Evolutionary conservation across 495 filamentous ascomycete species (phyloP), one percentile per base, ranked within the genome.

Genomic region (Haplographium delicatum): DNA sequence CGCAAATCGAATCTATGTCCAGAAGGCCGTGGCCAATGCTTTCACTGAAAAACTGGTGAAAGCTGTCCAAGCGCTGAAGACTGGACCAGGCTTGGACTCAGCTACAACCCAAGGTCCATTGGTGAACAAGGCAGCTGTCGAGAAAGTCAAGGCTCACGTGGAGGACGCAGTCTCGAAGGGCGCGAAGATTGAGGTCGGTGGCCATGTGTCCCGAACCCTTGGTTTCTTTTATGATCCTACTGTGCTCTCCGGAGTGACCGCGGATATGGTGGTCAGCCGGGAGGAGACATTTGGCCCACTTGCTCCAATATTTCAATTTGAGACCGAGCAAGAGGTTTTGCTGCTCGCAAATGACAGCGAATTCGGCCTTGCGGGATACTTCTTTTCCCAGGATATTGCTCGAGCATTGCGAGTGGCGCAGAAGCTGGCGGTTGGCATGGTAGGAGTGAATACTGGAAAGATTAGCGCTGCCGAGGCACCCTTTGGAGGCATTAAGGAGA

Each of bases 401-500:
- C 72, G 88, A 25, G 81, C 86, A 16, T 79, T 80, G 67, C 72
- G 88, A 41, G 83, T 93, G 11, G 83, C 87, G 2, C 85, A 91
- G 65, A 76, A 81, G 15, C 60, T 93, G 33, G 85, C 91, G 68
- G 81, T 88, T 9, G 88, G 88, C 15, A 91, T 94, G 88, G 83
- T 91, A 22, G 89, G 94, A 59, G 89, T 95, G 59, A 96, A 96
- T 62, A 73, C 69, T 7, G 49, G 39, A 20, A 23, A 30, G 22
- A 47, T 53, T 11, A 53, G 50, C 35, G 88, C 90, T 62, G 79
- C 81, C 63, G 85, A 84, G 2, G 68, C 83, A 49, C 87, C 87
- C 51, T 96, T 96, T 62, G 91, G 91, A 16, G 91, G 91, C 45
- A 86, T 96, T 20, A 96, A 96, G 68, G 73, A 87, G 66, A 89